Percentiles rank a stretch among this genome's conserved stretches.
These are phyloP conservation scores for Microstegium vimineum DNA, from an alignment of 176 grass and related monocot species.

Conservation along the genomic window DNA sequence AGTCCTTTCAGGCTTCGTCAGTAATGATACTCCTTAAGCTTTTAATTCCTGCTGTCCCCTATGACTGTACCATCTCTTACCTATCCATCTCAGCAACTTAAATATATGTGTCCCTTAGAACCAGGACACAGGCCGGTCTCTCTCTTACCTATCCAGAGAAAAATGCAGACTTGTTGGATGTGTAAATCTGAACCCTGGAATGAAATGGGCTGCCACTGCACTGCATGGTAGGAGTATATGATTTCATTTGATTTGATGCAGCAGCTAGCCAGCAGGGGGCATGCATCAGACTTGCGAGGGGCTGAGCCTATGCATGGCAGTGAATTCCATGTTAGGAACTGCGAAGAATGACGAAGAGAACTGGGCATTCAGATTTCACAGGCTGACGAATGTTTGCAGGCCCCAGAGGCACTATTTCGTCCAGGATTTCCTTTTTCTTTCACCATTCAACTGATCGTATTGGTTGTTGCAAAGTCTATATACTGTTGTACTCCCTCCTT, in stretches of 20 bases:
- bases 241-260: not conserved
- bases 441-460: not conserved
- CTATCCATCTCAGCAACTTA: slow-evolving; percentile 17
- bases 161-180: not conserved
- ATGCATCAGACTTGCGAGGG: not conserved
- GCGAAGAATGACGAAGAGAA: slow-evolving; percentile 5
- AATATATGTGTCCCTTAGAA: slow-evolving; percentile 3
- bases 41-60: slow-evolving; percentile 26
- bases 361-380: not conserved
- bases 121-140: not conserved
- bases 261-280: not conserved
- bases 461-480: not conserved
- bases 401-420: not conserved
- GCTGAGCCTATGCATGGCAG: not conserved
- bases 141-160: not conserved
- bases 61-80: not conserved
- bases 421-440: not conserved
- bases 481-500: not conserved
- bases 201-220: not conserved
- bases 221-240: not conserved
- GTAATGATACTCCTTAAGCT: not conserved
- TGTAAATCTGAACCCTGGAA: slow-evolving; percentile 19
- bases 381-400: slow-evolving; percentile 16
- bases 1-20: slow-evolving; percentile 14
- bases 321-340: not conserved